Percentiles rank a stretch among this genome's conserved stretches.
These are phyloP conservation scores for Claviceps digitariae DNA, from an alignment of 2,329 filamentous ascomycete genomes.

Conservation along the genomic window DNA sequence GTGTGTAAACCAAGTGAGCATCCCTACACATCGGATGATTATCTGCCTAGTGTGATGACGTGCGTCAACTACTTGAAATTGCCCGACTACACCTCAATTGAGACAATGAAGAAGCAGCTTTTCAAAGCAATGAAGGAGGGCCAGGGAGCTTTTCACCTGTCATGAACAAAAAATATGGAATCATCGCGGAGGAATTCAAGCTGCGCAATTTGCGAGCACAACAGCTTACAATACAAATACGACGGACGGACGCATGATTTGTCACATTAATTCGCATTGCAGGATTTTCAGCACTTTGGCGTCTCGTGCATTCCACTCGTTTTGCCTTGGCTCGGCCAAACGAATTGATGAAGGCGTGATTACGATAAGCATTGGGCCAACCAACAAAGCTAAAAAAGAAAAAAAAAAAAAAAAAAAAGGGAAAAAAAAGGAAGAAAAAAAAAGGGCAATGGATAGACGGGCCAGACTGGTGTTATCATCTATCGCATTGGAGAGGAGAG, in stretches of 20 bases:
- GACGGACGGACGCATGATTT: not conserved
- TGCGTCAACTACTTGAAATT: slow-evolving; percentile 98
- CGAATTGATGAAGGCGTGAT: slow-evolving; percentile 10
- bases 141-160: slow-evolving; percentile 94
- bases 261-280: not conserved
- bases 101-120: slow-evolving; percentile 65
- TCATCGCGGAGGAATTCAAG: not conserved
- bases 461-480: slow-evolving; percentile 4
- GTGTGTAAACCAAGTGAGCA: slow-evolving; percentile 98
- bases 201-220: not conserved
- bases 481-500: not conserved
- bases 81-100: slow-evolving; percentile 76
- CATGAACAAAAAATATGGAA: slow-evolving; percentile 28
- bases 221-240: not conserved
- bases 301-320: slow-evolving; percentile 1
- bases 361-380: slow-evolving; percentile 4
- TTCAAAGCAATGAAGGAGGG: slow-evolving; percentile 84
- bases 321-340: slow-evolving; percentile 7
- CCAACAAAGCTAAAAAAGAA: slow-evolving; percentile 11
- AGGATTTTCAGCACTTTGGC: not conserved
- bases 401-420: slow-evolving; percentile 4
- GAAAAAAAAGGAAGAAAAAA: not conserved
- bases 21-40: slow-evolving; percentile 88
- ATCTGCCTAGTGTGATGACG: slow-evolving; percentile 98
- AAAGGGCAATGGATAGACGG: slow-evolving; percentile 12